A percentile compares a stretch with the other conserved stretches of the same genome.
Evolutionary conservation across 495 filamentous ascomycete species (phyloP).

Genomic region (Hapsidospora chrysogenum): DNA sequence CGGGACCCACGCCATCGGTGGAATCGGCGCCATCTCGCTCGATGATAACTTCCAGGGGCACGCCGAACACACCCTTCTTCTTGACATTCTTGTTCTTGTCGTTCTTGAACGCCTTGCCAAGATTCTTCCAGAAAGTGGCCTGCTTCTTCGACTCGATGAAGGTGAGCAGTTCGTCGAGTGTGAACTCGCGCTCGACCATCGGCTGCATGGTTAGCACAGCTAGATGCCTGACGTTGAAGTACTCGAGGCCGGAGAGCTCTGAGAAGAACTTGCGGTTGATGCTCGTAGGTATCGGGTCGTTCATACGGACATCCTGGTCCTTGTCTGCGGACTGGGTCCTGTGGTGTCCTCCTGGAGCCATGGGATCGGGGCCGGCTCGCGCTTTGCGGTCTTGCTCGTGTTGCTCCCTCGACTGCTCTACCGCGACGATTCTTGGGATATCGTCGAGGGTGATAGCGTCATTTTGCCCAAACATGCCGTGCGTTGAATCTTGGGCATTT

Average conservation of each 20-base stretch:
- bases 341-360: conserved; percentile 59
- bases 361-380: conserved; percentile 46
- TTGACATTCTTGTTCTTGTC: conserved; percentile 63
- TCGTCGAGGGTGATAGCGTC: conserved; percentile 90
- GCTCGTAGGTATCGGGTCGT: conserved; percentile 32
- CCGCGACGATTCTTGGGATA: conserved; percentile 91
- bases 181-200: conserved; percentile 75
- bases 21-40: conserved; percentile 92
- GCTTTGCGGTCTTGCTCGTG: conserved; percentile 49
- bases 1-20: conserved; percentile 87
- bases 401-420: conserved; percentile 82
- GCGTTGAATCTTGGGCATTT: conserved; percentile 52
- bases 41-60: conserved; percentile 67
- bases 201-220: conserved; percentile 94
- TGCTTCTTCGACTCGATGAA: conserved; percentile 87
- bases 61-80: conserved; percentile 89
- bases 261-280: conserved; percentile 76
- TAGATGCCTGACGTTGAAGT: conserved; percentile 91
- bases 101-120: conserved; percentile 86
- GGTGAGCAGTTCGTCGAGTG: conserved; percentile 82
- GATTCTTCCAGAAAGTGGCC: conserved; percentile 86
- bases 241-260: conserved; percentile 86
- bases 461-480: conserved; percentile 73
- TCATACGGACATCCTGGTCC: conserved; percentile 27
- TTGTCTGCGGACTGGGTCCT: conserved; percentile 55